Conservation (phyloP, 2,329 filamentous ascomycete species). For the Aspergillus sp. region DNA sequence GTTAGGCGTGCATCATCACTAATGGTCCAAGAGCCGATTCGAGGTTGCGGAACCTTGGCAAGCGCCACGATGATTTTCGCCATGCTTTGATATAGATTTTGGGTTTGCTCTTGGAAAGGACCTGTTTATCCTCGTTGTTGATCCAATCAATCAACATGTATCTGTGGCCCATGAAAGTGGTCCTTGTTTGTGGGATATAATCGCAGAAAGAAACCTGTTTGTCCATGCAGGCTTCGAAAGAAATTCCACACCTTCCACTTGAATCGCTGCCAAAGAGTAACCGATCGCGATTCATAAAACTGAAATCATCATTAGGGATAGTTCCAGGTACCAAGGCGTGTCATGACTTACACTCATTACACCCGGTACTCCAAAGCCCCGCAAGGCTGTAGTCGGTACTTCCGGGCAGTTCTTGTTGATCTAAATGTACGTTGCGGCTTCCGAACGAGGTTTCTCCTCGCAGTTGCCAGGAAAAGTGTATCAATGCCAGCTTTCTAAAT, state of each 20-base stretch:
- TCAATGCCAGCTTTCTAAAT: too few relatives aligned
- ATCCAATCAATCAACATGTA: conserved; percentile 1
- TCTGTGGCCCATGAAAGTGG: too few relatives aligned
- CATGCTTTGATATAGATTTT: not conserved
- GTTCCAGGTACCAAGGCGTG: not conserved
- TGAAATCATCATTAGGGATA: not conserved
- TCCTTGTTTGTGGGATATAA: too few relatives aligned
- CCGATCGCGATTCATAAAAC: not conserved
- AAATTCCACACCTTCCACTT: too few relatives aligned
- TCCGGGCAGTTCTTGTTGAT: not conserved
- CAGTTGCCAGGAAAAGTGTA: not conserved
- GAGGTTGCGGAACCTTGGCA: not conserved
- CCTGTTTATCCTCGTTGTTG: not conserved
- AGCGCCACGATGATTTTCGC: not conserved
- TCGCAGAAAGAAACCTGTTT: too few relatives aligned
- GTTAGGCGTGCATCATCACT: not conserved
- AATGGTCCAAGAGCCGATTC: not conserved
- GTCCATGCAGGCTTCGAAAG: too few relatives aligned
- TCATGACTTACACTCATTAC: not conserved
- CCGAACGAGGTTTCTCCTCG: not conserved
- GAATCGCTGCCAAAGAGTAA: too few relatives aligned
- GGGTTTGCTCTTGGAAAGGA: not conserved
- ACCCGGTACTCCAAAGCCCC: not conserved
- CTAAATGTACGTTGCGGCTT: not conserved
- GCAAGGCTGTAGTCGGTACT: not conserved